These are phyloP conservation scores for Solanum etuberosum DNA, from an alignment of 257 asterid species.

Conservation along the genomic window DNA sequence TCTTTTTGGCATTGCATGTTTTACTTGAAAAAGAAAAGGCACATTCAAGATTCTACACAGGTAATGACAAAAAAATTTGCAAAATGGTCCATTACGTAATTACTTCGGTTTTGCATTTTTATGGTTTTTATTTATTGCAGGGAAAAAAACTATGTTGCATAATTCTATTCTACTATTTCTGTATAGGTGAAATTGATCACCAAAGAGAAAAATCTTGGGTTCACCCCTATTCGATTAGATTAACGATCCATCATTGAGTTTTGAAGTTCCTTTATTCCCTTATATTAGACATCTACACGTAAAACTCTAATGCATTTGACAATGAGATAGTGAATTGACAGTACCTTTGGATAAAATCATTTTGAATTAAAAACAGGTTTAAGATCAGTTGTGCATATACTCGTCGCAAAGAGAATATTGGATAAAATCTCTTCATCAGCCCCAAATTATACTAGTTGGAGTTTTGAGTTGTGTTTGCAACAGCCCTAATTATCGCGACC, in stretches of 20 bases:
- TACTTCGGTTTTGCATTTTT: not conserved
- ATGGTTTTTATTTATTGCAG: not conserved
- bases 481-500: too few species aligned
- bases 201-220: not conserved
- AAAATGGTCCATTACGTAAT: not conserved
- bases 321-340: not conserved
- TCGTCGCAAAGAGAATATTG: not conserved
- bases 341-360: not conserved
- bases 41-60: not conserved
- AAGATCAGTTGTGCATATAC: not conserved
- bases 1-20: not conserved
- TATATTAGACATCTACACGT: not conserved
- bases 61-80: not conserved
- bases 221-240: not conserved
- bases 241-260: not conserved
- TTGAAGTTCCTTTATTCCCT: not conserved
- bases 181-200: not conserved
- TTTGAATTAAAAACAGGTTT: not conserved
- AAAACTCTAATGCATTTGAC: not conserved
- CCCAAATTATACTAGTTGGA: not conserved
- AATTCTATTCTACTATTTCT: not conserved
- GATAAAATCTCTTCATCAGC: not conserved
- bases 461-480: not conserved
- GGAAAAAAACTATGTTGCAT: not conserved
- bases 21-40: not conserved